A percentile compares a stretch with the other conserved stretches of the same genome.
These are phyloP conservation scores for Pestalotiopsis sp. DNA, from an alignment of 2,329 filamentous ascomycete genomes.

Conservation along the genomic window DNA sequence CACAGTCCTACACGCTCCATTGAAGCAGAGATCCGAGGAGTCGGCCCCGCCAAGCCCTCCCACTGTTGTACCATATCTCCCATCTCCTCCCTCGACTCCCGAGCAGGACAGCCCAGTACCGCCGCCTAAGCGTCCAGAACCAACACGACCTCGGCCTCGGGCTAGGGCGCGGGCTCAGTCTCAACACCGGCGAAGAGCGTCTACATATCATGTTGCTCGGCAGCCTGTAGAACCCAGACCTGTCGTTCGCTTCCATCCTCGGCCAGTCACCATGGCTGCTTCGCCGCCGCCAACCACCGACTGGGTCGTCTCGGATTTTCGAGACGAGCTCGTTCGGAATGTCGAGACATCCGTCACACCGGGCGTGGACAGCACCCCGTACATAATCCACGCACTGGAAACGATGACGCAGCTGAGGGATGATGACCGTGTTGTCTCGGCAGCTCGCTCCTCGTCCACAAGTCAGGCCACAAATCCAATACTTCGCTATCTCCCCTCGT, in stretches of 20 bases:
- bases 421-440: conserved; percentile 44
- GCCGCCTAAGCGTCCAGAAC: conserved; percentile 37
- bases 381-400: conserved; percentile 87
- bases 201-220: conserved; percentile 24
- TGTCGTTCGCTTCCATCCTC: conserved; percentile 41
- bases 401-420: conserved; percentile 79
- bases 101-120: conserved; percentile 50
- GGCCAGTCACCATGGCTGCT: conserved; percentile 40
- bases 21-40: neutral
- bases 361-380: conserved; percentile 81
- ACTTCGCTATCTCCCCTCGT: conserved; percentile 22
- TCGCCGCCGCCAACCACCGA: conserved; percentile 22
- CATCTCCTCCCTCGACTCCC: conserved; percentile 42
- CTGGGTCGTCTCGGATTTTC: conserved; percentile 39
- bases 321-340: conserved; percentile 54
- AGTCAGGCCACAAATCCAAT: conserved; percentile 24
- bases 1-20: conserved; percentile 26
- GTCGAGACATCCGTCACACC: conserved; percentile 65
- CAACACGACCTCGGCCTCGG: neutral
- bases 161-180: neutral
- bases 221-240: conserved; percentile 23
- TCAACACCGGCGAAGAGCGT: conserved; percentile 31
- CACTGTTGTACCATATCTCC: conserved; percentile 37
- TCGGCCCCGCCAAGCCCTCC: conserved; percentile 37
- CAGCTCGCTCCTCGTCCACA: conserved; percentile 19